Evolutionary conservation across 1,284 basidiomycete species (phyloP), one percentile per base, ranked within the genome.

Genomic region (Cerrena zonata): DNA sequence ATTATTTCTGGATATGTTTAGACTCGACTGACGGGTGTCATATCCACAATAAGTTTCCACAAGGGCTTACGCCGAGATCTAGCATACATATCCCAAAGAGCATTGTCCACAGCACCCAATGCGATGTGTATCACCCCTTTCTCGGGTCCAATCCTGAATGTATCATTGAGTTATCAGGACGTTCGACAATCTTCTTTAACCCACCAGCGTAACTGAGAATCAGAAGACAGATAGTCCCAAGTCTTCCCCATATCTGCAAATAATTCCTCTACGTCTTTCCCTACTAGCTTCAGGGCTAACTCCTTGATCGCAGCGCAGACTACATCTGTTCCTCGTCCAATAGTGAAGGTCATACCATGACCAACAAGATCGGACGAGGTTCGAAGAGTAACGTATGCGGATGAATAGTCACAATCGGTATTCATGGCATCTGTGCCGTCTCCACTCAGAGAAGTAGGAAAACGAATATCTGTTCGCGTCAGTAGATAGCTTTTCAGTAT

Each of bases 321-420:
- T 59, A 94, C 92, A 55, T 97, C 94, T 65, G 94, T 97, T 24
- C 93, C 93, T 38, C 92, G 83, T 4, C 94, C 93, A 61, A 94
- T 95, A n/a, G 93, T 95, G 68, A 96, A 96, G 12, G 94, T 94
- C 92, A 95, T 93, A 47, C 93, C 93, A 61, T 91, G 84, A 26
- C 93, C 92, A 48, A 84, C 78, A 45, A 94, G 80, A 49, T 82
- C 77, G 3, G 78, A 71, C 48, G 83, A 77, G 3, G 93, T 94
- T 59, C 81, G 73, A 50, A 97, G 74, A 10, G 82, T 80, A 43
- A 96, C 76, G 65, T 96, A 96, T 2, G 94, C 94, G 1, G 92
- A 89, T 1, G 90, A 93, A 72, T 97, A 97, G 70, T 96, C 92
- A 69, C 92, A 94, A 53, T 91, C 89, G 39, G 89, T 90, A 70